Base-by-base conservation (phyloP, 768 basidiomycete species). In the Serendipita sp. region DNA sequence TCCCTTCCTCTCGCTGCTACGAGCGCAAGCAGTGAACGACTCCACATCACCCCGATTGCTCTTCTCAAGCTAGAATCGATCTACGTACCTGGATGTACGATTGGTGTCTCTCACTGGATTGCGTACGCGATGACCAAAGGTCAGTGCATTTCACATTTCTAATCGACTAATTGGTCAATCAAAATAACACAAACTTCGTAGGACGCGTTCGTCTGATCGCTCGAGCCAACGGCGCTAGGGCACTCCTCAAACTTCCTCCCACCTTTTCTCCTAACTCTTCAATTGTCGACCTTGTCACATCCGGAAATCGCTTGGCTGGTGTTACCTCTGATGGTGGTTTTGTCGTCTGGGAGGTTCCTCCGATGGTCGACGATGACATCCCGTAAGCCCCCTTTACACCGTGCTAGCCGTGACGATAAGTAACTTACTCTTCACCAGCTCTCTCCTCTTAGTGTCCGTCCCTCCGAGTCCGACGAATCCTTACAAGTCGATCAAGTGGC, bases 81-180 rank as follows among this genome's bases (percentile, higher is more conserved):
- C 26, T 92, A 91, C 74, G 75, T 90, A 63, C 87, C 86, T 48
- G 90, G 90, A 16, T 85, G 86, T 13, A 92, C 90, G 33, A 91
- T 92, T 62, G 90, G 90, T 9, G 90, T 90, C 14, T 90, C 90
- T 3, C 86, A 89, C 69, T 92, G 90, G 88, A 90, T 92, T 64
- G 90, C 90, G 16, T 91, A 92, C 68, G 90, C 89, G 26, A 92
- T 92, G 90, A 90, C 86, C 3, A 82, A 85, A 75, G 88, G 86
- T 82, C 65, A 9, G 69, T 65, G 34, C 7, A 2, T 1, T 7
- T 51, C 5, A 20, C 24, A 20, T 20, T 56, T 30, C n/a, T n/a
- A n/a, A n/a, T n/a, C n/a, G n/a, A n/a, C n/a, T n/a, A n/a, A n/a
- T n/a, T n/a, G n/a, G n/a, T n/a, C n/a, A n/a, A n/a, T n/a, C n/a